Conservation (phyloP, 306 rosid genomes). For the Hippophae rhamnoides region DNA sequence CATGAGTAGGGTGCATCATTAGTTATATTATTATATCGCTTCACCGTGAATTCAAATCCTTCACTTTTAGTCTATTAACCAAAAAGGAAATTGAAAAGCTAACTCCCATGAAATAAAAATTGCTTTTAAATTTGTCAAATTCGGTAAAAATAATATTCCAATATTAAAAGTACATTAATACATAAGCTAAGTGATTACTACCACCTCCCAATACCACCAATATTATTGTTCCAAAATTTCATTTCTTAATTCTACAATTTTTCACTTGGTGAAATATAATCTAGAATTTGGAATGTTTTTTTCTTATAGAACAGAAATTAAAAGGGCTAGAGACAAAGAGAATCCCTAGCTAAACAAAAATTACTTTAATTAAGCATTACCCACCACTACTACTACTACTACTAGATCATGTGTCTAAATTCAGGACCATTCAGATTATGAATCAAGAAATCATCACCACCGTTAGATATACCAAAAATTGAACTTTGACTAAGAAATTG, state of each 20-base stretch:
- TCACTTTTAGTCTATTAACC: too few species aligned
- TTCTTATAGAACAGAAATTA: too few species aligned
- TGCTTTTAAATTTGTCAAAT: slow-evolving; percentile 40
- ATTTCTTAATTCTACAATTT: too few species aligned
- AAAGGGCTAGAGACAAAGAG: too few species aligned
- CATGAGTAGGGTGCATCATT: slow-evolving; percentile 13
- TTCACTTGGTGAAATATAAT: too few species aligned
- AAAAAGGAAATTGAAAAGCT: not conserved
- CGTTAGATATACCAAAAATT: slow-evolving; percentile 74
- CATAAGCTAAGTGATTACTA: slow-evolving; percentile 11
- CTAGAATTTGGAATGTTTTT: too few species aligned
- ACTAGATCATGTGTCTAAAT: too few species aligned
- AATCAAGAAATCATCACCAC: slow-evolving; percentile 28
- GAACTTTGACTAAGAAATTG: slow-evolving; percentile 46
- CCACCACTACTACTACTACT: slow-evolving; percentile 27
- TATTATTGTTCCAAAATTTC: not conserved
- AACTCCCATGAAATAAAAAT: not conserved
- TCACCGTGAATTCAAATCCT: too few species aligned
- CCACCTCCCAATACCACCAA: slow-evolving; percentile 6
- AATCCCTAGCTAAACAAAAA: too few species aligned
- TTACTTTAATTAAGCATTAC: slow-evolving; percentile 16
- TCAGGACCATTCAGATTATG: too few species aligned
- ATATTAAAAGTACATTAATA: slow-evolving; percentile 21
- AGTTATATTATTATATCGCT: not conserved
- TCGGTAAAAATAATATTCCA: slow-evolving; percentile 14